phyloP scores from a whole-genome alignment of 2,329 filamentous ascomycete genomes.

The Pseudogymnoascus sp. region DNA sequence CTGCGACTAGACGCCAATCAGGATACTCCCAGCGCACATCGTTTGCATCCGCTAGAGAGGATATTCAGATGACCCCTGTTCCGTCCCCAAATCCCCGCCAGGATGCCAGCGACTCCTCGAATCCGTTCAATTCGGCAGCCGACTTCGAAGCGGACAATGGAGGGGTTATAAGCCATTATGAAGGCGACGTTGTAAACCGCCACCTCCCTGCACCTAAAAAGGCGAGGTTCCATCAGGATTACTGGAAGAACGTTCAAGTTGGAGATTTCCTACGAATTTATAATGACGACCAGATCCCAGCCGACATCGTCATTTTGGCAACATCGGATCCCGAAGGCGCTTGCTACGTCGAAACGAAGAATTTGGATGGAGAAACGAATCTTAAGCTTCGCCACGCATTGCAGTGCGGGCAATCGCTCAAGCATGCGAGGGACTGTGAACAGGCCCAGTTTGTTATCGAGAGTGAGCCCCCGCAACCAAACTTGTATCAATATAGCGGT shows the following conservation, averaged over 20 bases:
- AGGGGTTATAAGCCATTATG: slow-evolving; percentile 57
- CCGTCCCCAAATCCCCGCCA: slow-evolving; percentile 62
- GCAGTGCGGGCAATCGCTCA: slow-evolving; percentile 73
- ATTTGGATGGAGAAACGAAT: slow-evolving; percentile 95
- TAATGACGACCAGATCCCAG: slow-evolving; percentile 91
- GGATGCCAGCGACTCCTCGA: slow-evolving; percentile 29
- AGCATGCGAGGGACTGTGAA: slow-evolving; percentile 89
- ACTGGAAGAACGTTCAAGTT: slow-evolving; percentile 92
- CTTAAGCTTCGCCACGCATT: slow-evolving; percentile 90
- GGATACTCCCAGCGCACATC: slow-evolving; percentile 35
- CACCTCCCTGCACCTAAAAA: slow-evolving; percentile 57
- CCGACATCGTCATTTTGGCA: slow-evolving; percentile 84
- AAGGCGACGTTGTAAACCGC: slow-evolving; percentile 59
- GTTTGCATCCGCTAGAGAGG: slow-evolving; percentile 51
- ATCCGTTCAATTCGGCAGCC: slow-evolving; percentile 20
- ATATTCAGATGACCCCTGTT: slow-evolving; percentile 94
- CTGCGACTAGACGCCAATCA: slow-evolving; percentile 43
- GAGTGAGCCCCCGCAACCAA: slow-evolving; percentile 85
- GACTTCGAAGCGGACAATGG: slow-evolving; percentile 26
- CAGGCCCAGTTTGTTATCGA: slow-evolving; percentile 80
- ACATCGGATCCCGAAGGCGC: slow-evolving; percentile 91
- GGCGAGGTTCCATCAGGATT: slow-evolving; percentile 83
- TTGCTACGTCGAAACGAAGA: slow-evolving; percentile 98
- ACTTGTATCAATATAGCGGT: slow-evolving; percentile 91
- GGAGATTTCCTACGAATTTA: slow-evolving; percentile 96